phyloP scores from a whole-genome alignment of 768 basidiomycete genomes.

The Suillus subaureus region DNA sequence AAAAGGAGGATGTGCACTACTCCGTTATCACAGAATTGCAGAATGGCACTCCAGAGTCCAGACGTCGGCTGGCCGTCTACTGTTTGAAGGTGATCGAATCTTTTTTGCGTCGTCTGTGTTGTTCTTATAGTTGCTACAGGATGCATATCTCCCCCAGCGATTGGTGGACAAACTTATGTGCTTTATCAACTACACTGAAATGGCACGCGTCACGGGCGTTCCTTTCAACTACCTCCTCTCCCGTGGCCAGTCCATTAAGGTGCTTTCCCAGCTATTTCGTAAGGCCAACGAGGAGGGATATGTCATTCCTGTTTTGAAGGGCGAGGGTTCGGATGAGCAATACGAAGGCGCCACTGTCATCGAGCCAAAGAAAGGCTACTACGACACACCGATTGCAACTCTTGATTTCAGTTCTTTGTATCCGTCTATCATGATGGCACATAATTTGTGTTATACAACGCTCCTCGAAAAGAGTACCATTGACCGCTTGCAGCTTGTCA shows the following conservation, averaged over 20 bases:
- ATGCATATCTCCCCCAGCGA: conserved; percentile 97
- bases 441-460: conserved; percentile 98
- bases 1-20: conserved; percentile 99
- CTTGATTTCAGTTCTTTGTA: conserved; percentile 98
- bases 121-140: conserved; percentile 46
- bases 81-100: conserved; percentile 78
- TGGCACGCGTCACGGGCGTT: conserved; percentile 99
- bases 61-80: conserved; percentile 93
- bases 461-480: conserved; percentile 82
- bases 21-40: conserved; percentile 98
- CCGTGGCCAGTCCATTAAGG: conserved; percentile 98
- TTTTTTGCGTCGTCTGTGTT: background rate
- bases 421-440: conserved; percentile 99
- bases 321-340: conserved; percentile 92
- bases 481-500: conserved; percentile 73
- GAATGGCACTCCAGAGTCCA: conserved; percentile 92
- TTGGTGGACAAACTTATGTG: conserved; percentile 98
- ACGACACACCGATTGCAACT: conserved; percentile 95
- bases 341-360: conserved; percentile 99
- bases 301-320: conserved; percentile 81
- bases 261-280: conserved; percentile 92
- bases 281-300: conserved; percentile 93
- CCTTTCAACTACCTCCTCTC: conserved; percentile 96
- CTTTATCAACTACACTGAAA: conserved; percentile 97
- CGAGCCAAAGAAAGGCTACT: conserved; percentile 94